Conservation (phyloP, 2,329 filamentous ascomycete genomes). For the Metarhizium robertsii region DNA sequence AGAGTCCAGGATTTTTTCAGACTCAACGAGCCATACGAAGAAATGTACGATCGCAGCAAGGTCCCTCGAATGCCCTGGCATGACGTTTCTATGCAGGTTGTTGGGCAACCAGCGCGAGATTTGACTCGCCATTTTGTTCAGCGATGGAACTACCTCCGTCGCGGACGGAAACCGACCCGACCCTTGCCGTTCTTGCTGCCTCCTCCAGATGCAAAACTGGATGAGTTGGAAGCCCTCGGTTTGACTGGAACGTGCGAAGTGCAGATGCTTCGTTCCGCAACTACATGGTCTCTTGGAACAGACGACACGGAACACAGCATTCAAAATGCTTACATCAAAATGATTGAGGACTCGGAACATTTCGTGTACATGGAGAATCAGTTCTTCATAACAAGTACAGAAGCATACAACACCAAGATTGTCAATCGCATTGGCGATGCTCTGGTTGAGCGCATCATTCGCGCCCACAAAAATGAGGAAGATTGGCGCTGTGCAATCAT, state of each 20-base stretch:
- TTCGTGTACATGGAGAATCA: constrained; percentile 99
- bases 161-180: constrained; percentile 84
- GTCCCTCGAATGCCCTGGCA: constrained; percentile 97
- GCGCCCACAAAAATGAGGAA: constrained; percentile 74
- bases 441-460: constrained; percentile 81
- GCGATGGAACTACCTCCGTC: constrained; percentile 92
- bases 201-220: constrained; percentile 80
- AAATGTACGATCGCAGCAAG: constrained; percentile 92
- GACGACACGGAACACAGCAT: constrained; percentile 88
- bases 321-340: constrained; percentile 87
- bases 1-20: constrained; percentile 91
- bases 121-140: constrained; percentile 94
- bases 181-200: constrained; percentile 90
- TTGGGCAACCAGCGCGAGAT: constrained; percentile 90
- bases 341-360: constrained; percentile 92
- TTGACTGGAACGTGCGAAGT: constrained; percentile 93
- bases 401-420: constrained; percentile 79
- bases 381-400: constrained; percentile 91
- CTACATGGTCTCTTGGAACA: constrained; percentile 85
- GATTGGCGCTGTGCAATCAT: constrained; percentile 85
- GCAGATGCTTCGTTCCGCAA: constrained; percentile 85
- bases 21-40: constrained; percentile 89
- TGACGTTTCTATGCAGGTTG: constrained; percentile 94
- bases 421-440: constrained; percentile 92
- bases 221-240: constrained; percentile 78